phyloP scores from a whole-genome alignment of 169 alveolate species.

The Theileria orientalis region DNA sequence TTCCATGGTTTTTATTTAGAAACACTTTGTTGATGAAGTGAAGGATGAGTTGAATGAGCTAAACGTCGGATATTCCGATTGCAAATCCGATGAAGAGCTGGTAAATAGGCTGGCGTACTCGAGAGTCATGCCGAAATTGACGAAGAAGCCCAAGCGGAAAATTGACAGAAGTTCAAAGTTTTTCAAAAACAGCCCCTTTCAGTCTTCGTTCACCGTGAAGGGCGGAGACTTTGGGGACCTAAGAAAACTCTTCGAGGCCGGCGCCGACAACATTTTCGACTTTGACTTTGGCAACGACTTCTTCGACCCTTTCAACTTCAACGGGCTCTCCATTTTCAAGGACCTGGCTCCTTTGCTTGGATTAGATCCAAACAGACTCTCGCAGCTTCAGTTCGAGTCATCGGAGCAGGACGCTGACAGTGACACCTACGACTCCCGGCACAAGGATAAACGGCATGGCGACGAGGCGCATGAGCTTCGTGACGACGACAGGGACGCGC shows the following conservation, averaged over 20 bases:
- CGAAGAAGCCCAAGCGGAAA: not conserved
- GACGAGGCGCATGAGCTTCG: no score
- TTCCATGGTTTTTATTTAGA: not conserved
- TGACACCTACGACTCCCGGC: no score
- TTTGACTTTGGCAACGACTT: not conserved
- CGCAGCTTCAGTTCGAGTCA: conserved; percentile 2
- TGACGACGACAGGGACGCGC: no score
- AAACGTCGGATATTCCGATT: conserved; percentile 37
- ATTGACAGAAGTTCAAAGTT: not conserved
- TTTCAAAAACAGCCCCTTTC: conserved; percentile 4
- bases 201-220: not conserved
- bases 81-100: conserved; percentile 36
- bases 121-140: conserved; percentile 34
- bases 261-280: not conserved
- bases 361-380: conserved; percentile 6
- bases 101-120: conserved; percentile 52
- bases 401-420: no score
- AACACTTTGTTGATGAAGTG: conserved; percentile 32
- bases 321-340: conserved; percentile 47
- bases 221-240: not conserved
- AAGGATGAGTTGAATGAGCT: conserved; percentile 27
- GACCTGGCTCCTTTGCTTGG: conserved; percentile 61
- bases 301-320: conserved; percentile 2
- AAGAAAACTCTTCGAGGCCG: not conserved
- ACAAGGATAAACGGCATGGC: no score